Conservation (phyloP, 2,329 filamentous ascomycete genomes). For the Sordariomycetes sp. region DNA sequence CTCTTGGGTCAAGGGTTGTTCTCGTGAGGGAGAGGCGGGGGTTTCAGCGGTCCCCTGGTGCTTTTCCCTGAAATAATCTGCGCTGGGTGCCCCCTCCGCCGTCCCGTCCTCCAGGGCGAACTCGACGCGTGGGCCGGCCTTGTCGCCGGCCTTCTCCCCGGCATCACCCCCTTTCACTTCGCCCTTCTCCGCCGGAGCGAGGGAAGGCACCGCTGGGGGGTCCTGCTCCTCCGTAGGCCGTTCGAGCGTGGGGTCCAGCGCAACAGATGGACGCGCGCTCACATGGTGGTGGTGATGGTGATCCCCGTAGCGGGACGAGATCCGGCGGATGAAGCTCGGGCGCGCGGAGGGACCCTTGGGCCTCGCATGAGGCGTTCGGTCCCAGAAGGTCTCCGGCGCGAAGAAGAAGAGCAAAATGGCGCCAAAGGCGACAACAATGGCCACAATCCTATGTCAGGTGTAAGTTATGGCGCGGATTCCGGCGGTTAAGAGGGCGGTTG, state of each 20-base stretch:
- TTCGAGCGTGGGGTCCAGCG: not conserved
- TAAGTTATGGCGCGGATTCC: conserved; percentile 7
- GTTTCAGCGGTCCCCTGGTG: not conserved
- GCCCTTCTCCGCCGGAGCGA: not conserved
- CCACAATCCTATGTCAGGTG: conserved; percentile 53
- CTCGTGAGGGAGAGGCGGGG: not conserved
- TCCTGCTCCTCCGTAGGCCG: not conserved
- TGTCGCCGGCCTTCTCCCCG: not conserved
- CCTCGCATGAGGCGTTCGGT: conserved; percentile 54
- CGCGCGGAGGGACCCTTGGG: conserved; percentile 25
- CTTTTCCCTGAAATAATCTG: not conserved
- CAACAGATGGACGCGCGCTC: conserved; percentile 1
- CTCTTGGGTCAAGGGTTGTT: not conserved
- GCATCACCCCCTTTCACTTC: not conserved
- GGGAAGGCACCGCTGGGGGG: not conserved
- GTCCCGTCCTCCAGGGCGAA: not conserved
- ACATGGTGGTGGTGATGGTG: not conserved
- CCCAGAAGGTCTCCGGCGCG: conserved; percentile 94
- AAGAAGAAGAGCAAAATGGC: conserved; percentile 72
- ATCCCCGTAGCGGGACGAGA: conserved; percentile 29
- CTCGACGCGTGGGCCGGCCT: not conserved
- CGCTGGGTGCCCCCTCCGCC: not conserved
- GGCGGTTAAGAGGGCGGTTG: conserved; percentile 5
- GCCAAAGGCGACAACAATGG: conserved; percentile 66
- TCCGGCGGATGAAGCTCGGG: conserved; percentile 34